These are phyloP conservation scores for Mallotus nudiflorus DNA, from an alignment of 345 rosid species.

Conservation along the genomic window DNA sequence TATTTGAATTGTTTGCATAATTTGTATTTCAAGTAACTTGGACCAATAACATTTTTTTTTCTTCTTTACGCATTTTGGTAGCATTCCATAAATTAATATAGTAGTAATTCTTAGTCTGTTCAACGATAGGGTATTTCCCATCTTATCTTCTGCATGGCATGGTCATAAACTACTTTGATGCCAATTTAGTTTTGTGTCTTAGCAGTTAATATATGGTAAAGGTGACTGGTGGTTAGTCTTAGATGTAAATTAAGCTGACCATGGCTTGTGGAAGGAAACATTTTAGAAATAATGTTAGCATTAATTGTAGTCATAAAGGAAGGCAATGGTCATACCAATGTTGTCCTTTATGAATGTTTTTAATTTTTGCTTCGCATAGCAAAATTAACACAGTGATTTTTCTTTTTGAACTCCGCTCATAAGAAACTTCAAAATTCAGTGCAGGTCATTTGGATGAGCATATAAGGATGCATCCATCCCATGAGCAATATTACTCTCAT, in stretches of 20 bases:
- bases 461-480: conserved; percentile 42
- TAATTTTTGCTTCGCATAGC: neutral
- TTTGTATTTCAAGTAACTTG: neutral
- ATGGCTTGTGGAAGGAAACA: neutral
- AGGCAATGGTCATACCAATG: neutral
- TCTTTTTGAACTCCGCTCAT: conserved; percentile 16
- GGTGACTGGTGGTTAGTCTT: neutral
- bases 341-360: conserved; percentile 1
- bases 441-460: conserved; percentile 79
- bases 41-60: neutral
- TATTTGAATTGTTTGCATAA: neutral
- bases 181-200: conserved; percentile 5
- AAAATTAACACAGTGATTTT: neutral
- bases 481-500: conserved; percentile 63
- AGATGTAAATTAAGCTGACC: neutral
- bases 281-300: neutral
- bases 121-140: neutral
- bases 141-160: neutral
- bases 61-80: neutral
- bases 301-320: neutral
- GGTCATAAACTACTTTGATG: neutral
- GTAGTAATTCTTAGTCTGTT: neutral
- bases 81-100: neutral
- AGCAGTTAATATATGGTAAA: neutral
- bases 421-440: conserved; percentile 36